These are phyloP conservation scores for Ampelomyces quisqualis DNA, from an alignment of 2,329 filamentous ascomycete genomes.

Conservation along the genomic window DNA sequence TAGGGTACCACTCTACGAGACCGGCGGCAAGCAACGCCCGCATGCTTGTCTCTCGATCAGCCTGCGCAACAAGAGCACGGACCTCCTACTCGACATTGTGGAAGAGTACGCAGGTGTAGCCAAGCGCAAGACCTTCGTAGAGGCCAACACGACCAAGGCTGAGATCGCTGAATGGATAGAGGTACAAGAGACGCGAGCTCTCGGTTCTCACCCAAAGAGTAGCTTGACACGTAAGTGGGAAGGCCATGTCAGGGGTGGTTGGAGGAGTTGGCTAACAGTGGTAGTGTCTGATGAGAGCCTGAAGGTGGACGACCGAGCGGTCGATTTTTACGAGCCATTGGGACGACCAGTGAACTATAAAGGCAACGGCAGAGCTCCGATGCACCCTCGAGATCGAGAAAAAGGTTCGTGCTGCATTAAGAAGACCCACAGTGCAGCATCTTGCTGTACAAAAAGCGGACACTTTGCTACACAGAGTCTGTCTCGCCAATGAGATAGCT, in stretches of 20 bases:
- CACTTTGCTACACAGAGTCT: no score
- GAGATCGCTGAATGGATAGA: constrained; percentile 24
- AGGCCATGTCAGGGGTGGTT: no score
- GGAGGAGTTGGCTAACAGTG: no score
- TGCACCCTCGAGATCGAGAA: neutral
- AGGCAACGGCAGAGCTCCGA: neutral
- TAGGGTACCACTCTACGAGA: constrained; percentile 10
- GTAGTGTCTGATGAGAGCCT: no score
- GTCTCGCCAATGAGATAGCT: no score
- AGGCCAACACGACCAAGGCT: constrained; percentile 4
- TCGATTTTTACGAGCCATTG: no score
- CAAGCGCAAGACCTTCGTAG: constrained; percentile 12
- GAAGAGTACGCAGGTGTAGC: constrained; percentile 13
- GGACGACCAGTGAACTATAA: neutral
- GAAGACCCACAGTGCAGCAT: no score
- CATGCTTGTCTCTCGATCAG: constrained; percentile 12
- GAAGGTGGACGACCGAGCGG: no score
- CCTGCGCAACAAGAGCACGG: constrained; percentile 7
- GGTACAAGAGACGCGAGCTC: constrained; percentile 20
- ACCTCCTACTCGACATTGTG: constrained; percentile 12
- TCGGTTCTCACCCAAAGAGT: constrained; percentile 15
- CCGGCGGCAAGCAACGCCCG: constrained; percentile 8
- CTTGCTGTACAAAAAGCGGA: no score
- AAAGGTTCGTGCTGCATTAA: no score
- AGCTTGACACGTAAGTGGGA: constrained; percentile 3